Conservation (phyloP, 2,329 filamentous ascomycete genomes). For the Pestalotiopsis sp. region DNA sequence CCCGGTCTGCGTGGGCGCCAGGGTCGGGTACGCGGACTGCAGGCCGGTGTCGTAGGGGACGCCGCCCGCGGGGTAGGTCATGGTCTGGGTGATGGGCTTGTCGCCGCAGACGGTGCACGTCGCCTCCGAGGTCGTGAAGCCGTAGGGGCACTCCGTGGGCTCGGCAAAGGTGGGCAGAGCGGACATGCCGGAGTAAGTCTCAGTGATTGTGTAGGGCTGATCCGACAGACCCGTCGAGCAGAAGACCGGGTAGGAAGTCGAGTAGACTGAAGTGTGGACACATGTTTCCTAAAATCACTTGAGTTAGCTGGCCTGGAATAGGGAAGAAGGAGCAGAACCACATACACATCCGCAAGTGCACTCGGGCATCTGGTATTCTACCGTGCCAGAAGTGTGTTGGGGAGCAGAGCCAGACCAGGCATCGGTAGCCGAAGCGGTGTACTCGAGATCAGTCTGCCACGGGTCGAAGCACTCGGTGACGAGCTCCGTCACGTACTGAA, state of each 20-base stretch:
- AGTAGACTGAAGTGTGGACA: not conserved
- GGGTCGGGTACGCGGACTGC: not conserved
- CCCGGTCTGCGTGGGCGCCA: not conserved
- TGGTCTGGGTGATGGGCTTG: not conserved
- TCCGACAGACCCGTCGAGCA: not conserved
- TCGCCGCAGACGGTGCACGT: not conserved
- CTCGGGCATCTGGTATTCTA: not conserved
- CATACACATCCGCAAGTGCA: not conserved
- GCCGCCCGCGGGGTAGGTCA: not conserved
- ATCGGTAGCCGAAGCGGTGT: not conserved
- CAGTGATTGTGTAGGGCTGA: not conserved
- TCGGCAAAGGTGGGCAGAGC: not conserved
- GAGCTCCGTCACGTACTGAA: not conserved
- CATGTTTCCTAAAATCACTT: conserved; percentile 14
- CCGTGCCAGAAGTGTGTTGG: not conserved
- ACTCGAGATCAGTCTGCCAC: not conserved
- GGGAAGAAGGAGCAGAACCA: not conserved
- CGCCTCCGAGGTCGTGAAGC: not conserved
- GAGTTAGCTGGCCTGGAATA: too few relatives aligned
- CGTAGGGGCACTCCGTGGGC: not conserved
- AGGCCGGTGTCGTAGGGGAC: not conserved
- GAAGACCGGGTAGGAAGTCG: not conserved
- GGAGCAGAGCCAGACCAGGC: not conserved
- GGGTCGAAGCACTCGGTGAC: not conserved
- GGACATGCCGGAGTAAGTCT: not conserved